Conservation (phyloP, 352 stramenopile species). For the Discostella stelligera region DNA sequence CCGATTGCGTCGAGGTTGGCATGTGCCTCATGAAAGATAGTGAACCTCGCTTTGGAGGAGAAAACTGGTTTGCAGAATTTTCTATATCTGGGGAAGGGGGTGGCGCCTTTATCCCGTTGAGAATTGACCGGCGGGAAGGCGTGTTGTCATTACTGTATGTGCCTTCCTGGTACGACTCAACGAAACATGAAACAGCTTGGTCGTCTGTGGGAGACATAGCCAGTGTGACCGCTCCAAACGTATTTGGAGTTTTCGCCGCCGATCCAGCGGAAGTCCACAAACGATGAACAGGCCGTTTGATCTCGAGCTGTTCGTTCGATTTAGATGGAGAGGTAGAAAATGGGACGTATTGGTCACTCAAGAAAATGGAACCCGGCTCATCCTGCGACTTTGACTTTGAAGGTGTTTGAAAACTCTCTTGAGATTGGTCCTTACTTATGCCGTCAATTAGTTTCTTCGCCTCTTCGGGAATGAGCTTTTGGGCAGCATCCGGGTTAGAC, state of each 20-base stretch:
- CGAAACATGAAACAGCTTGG: not conserved
- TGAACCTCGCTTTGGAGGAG: not conserved
- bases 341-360: not conserved
- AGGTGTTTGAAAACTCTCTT: conserved; percentile 25
- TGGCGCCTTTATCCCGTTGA: not conserved
- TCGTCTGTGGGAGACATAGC: not conserved
- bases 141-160: conserved; percentile 1
- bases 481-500: conserved; percentile 55
- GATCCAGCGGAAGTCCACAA: conserved; percentile 69
- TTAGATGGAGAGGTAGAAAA: conserved; percentile 20
- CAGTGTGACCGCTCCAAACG: conserved; percentile 14
- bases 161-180: not conserved
- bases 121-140: not conserved
- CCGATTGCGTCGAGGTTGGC: not conserved
- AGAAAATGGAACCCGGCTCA: conserved; percentile 25
- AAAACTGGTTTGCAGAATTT: not conserved
- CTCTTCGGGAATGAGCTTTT: conserved; percentile 48
- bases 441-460: conserved; percentile 44
- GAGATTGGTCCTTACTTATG: conserved; percentile 19
- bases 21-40: conserved; percentile 1
- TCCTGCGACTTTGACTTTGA: conserved; percentile 52
- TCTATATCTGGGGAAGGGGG: conserved; percentile 1
- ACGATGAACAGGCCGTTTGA: conserved; percentile 55
- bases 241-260: conserved; percentile 19
- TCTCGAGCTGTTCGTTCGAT: conserved; percentile 14